Evolutionary conservation across 371 early-diverging fungal genomes (phyloP).

Genomic region (Coemansia sp.): DNA sequence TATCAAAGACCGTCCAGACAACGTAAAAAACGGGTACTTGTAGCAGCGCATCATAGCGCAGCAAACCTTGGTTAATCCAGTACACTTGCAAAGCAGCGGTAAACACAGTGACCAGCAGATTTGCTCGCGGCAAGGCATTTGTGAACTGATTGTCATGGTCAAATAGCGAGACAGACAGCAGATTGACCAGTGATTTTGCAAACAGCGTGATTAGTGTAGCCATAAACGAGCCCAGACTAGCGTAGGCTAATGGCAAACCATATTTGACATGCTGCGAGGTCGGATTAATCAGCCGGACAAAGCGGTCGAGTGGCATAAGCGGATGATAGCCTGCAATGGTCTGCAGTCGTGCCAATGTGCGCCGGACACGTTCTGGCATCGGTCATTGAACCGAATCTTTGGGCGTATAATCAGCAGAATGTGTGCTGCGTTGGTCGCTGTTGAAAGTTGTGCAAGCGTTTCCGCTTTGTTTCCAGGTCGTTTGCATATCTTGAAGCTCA

Average conservation of each 20-base stretch:
- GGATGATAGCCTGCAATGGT: background rate
- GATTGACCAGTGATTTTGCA: slow-evolving; percentile 79
- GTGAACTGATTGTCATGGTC: slow-evolving; percentile 77
- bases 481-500: too few relatives aligned
- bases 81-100: slow-evolving; percentile 81
- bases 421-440: too few relatives aligned
- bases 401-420: too few relatives aligned
- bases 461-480: too few relatives aligned
- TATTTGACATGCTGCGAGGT: slow-evolving; percentile 42
- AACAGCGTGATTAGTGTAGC: slow-evolving; percentile 82
- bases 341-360: too few relatives aligned
- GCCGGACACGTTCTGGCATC: too few relatives aligned
- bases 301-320: background rate
- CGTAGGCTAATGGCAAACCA: slow-evolving; percentile 65
- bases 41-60: slow-evolving; percentile 81
- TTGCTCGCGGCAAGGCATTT: slow-evolving; percentile 63
- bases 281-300: slow-evolving; percentile 40
- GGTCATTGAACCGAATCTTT: too few relatives aligned
- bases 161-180: slow-evolving; percentile 66
- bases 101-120: slow-evolving; percentile 65
- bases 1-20: slow-evolving; percentile 73
- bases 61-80: slow-evolving; percentile 80
- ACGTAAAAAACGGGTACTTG: slow-evolving; percentile 86
- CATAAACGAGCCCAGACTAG: slow-evolving; percentile 73
- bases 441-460: too few relatives aligned